phyloP scores from a whole-genome alignment of 192 early-diverging fungal species.

The Coemansia sp. region DNA sequence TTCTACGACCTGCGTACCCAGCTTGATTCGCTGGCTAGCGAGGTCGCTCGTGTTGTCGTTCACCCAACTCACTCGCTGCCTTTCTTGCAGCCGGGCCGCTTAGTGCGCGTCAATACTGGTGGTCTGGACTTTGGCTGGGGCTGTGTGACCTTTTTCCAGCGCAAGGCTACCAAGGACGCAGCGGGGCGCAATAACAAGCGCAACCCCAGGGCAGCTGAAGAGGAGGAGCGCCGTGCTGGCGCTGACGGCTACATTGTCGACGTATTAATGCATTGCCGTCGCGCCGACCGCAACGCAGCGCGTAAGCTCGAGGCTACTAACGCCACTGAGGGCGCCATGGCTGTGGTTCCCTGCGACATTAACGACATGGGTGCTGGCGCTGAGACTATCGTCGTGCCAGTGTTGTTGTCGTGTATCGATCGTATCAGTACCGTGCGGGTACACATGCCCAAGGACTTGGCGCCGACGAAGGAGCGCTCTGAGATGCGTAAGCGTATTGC shows the following conservation, averaged over 20 bases:
- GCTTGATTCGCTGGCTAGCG: slow-evolving; percentile 63
- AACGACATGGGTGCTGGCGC: slow-evolving; percentile 43
- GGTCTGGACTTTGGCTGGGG: slow-evolving; percentile 92
- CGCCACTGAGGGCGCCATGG: slow-evolving; percentile 21
- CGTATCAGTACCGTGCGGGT: slow-evolving; percentile 75
- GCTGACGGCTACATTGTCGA: slow-evolving; percentile 77
- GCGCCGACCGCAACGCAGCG: slow-evolving; percentile 15
- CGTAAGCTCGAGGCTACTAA: slow-evolving; percentile 34
- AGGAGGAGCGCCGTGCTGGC: slow-evolving; percentile 36
- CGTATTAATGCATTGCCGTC: slow-evolving; percentile 77
- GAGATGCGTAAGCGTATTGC: slow-evolving; percentile 66
- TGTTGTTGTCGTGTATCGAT: slow-evolving; percentile 72
- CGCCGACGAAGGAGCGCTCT: slow-evolving; percentile 57
- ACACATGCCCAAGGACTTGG: slow-evolving; percentile 71
- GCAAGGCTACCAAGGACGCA: slow-evolving; percentile 37
- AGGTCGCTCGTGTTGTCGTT: slow-evolving; percentile 75
- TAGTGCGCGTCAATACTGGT: slow-evolving; percentile 64
- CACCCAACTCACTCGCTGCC: slow-evolving; percentile 81
- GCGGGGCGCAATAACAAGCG: slow-evolving; percentile 13
- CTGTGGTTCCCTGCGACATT: slow-evolving; percentile 50
- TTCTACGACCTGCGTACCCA: slow-evolving; percentile 80
- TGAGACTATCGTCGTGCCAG: slow-evolving; percentile 76
- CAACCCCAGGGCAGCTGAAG: slow-evolving; percentile 31
- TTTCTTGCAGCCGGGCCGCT: slow-evolving; percentile 84
- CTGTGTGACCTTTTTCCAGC: slow-evolving; percentile 74